phyloP scores from a whole-genome alignment of 2,329 filamentous ascomycete genomes.

The Pseudopyricularia cyperi region DNA sequence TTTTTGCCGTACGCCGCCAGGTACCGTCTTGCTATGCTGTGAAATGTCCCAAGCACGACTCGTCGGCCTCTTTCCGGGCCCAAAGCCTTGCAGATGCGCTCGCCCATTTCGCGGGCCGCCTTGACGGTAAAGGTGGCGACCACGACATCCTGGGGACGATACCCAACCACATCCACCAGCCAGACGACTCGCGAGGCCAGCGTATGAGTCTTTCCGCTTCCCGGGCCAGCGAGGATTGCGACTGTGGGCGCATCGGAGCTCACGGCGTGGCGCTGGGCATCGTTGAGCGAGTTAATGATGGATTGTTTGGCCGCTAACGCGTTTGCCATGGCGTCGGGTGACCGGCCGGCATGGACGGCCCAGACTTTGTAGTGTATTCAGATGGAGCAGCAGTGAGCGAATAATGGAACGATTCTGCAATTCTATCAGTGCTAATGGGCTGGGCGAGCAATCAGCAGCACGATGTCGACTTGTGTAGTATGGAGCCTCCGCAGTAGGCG shows the following conservation, averaged over 20 bases:
- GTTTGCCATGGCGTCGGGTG: constrained; percentile 3
- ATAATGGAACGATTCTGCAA: background rate
- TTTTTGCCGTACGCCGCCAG: constrained; percentile 70
- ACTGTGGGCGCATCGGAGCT: constrained; percentile 40
- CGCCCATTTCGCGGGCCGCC: constrained; percentile 85
- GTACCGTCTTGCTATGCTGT: constrained; percentile 82
- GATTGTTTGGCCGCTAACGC: constrained; percentile 8
- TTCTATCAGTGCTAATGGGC: background rate
- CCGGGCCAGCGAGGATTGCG: constrained; percentile 54
- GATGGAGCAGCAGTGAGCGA: background rate
- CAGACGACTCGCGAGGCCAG: constrained; percentile 86
- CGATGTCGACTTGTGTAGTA: background rate
- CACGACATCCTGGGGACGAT: constrained; percentile 75
- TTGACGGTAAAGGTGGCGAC: constrained; percentile 98
- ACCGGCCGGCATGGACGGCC: background rate
- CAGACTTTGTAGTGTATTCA: background rate
- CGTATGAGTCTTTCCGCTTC: constrained; percentile 87
- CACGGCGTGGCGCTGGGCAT: constrained; percentile 42
- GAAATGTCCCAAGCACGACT: constrained; percentile 83
- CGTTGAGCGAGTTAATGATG: constrained; percentile 37
- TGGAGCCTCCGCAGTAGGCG: background rate
- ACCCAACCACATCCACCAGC: constrained; percentile 58
- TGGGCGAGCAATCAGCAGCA: background rate
- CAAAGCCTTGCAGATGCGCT: constrained; percentile 70
- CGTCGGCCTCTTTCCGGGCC: constrained; percentile 62